A percentile compares a stretch with the other conserved stretches of the same genome.
phyloP scores from a whole-genome alignment of 768 basidiomycete genomes.

The Suillus hirtellus region DNA sequence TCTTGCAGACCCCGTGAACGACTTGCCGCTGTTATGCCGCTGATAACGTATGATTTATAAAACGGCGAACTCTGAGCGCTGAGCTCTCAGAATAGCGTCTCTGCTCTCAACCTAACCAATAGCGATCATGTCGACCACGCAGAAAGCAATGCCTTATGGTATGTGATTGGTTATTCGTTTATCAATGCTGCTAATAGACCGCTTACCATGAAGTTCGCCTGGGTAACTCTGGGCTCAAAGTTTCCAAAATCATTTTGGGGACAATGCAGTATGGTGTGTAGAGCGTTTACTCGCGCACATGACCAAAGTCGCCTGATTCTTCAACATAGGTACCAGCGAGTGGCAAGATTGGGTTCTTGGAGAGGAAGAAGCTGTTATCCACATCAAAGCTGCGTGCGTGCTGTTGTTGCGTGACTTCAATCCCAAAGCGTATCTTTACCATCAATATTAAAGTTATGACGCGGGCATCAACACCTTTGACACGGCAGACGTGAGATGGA shows the following conservation, averaged over 20 bases:
- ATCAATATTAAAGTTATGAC: slow-evolving; percentile 40
- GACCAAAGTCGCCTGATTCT: background rate
- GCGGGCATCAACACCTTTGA: slow-evolving; percentile 67
- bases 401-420: background rate
- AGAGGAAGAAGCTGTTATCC: slow-evolving; percentile 38
- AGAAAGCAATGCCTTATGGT: slow-evolving; percentile 12
- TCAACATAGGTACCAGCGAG: slow-evolving; percentile 9
- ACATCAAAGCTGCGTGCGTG: slow-evolving; percentile 37
- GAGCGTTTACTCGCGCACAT: background rate
- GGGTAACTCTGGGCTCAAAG: slow-evolving; percentile 45
- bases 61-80: background rate
- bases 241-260: slow-evolving; percentile 40
- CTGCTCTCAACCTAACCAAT: background rate
- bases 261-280: slow-evolving; percentile 33
- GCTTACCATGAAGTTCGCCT: slow-evolving; percentile 32
- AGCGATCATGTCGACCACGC: slow-evolving; percentile 7
- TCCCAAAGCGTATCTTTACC: background rate
- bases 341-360: slow-evolving; percentile 36
- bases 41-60: background rate
- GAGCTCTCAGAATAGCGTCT: background rate
- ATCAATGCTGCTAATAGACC: background rate
- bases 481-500: slow-evolving; percentile 45
- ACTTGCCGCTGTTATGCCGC: background rate
- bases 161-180: background rate
- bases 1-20: background rate